phyloP scores from a whole-genome alignment of 352 stramenopile genomes.

The Globisporangium middletonii region DNA sequence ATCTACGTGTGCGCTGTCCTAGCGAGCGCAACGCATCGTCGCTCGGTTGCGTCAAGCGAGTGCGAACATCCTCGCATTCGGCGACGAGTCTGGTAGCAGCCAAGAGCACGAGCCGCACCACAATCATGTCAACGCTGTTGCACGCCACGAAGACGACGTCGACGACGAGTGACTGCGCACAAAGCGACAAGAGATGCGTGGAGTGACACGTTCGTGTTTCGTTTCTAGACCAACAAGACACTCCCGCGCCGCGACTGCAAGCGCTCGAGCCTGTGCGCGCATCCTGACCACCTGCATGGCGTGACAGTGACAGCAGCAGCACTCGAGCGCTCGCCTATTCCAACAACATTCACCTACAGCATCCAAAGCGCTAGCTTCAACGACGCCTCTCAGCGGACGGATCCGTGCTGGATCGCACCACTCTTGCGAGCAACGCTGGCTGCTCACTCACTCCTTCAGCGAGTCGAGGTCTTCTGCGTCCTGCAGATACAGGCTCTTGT shows the following conservation, averaged over 20 bases:
- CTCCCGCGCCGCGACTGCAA: conserved; percentile 2
- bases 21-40: conserved; percentile 37
- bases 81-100: conserved; percentile 16
- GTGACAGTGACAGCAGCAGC: not conserved
- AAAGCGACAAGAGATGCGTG: not conserved
- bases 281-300: not conserved
- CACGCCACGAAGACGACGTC: not conserved
- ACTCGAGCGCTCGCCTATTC: conserved; percentile 2
- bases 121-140: not conserved
- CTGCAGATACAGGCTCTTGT: conserved; percentile 84
- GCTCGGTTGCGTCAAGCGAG: conserved; percentile 41
- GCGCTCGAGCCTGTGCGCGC: not conserved
- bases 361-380: conserved; percentile 13
- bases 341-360: conserved; percentile 20
- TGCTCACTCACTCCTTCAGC: conserved; percentile 60
- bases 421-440: not conserved
- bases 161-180: not conserved
- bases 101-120: conserved; percentile 12
- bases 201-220: conserved; percentile 5
- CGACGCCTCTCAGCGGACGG: conserved; percentile 10
- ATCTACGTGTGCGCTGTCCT: not conserved
- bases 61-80: conserved; percentile 51
- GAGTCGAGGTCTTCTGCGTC: conserved; percentile 70
- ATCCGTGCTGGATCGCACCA: not conserved
- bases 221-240: conserved; percentile 14